These are phyloP conservation scores for Mimosa pudica DNA, from an alignment of 306 rosid species.

Conservation along the genomic window DNA sequence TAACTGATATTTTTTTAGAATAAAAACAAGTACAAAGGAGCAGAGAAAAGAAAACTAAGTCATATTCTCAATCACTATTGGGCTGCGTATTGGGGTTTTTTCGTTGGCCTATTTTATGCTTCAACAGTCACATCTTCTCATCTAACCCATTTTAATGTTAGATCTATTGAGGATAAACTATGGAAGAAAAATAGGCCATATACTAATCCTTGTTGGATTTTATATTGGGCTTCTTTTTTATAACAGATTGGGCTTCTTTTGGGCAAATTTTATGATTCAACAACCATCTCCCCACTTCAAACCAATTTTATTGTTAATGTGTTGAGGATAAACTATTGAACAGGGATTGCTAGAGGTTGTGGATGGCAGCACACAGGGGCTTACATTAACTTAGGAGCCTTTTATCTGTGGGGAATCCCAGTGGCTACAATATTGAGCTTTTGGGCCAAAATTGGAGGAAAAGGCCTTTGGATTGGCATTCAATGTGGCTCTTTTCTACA, in stretches of 20 bases:
- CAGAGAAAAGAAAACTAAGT: too few relatives aligned
- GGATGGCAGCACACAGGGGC: conserved; percentile 67
- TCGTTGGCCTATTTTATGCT: too few relatives aligned
- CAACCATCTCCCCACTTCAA: not conserved
- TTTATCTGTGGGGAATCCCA: conserved; percentile 37
- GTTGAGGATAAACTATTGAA: not conserved
- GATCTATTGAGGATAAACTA: too few relatives aligned
- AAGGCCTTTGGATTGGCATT: conserved; percentile 52
- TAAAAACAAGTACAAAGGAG: too few relatives aligned
- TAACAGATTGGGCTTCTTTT: not conserved
- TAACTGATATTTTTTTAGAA: too few relatives aligned
- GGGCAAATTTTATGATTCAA: not conserved
- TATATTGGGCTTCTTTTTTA: not conserved
- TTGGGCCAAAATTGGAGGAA: conserved; percentile 31
- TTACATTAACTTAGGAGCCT: conserved; percentile 54
- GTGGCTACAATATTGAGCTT: conserved; percentile 48
- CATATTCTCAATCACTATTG: too few relatives aligned
- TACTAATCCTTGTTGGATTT: not conserved
- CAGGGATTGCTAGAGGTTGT: conserved; percentile 61
- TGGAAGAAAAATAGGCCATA: too few relatives aligned
- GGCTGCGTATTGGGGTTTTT: too few relatives aligned
- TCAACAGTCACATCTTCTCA: too few relatives aligned
- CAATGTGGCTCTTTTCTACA: conserved; percentile 52
- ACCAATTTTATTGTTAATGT: not conserved
- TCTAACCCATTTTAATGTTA: too few relatives aligned